Base-by-base conservation (phyloP, 176 grass and related monocot species). In the Alloteropsis semialata region DNA sequence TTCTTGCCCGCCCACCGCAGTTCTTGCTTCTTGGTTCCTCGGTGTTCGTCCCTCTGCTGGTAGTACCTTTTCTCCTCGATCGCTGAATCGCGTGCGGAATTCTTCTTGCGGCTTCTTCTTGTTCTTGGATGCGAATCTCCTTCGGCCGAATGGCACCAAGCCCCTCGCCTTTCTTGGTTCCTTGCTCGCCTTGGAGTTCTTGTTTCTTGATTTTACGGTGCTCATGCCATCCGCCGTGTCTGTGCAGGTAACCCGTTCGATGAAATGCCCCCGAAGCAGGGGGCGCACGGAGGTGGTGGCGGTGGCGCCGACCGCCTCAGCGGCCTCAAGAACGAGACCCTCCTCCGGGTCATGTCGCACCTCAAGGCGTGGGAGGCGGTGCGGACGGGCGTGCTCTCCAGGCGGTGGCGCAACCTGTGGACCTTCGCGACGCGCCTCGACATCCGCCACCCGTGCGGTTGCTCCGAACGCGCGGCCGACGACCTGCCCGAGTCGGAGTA, bases 361-460 rank as follows among this genome's bases (percentile, higher is more conserved):
- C n/a, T n/a, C n/a, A n/a, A n/a, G n/a, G n/a, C n/a, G n/a, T n/a
- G n/a, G n/a, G n/a, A n/a, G n/a, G n/a, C n/a, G n/a, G n/a, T n/a
- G n/a, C n/a, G n/a, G n/a, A n/a, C n/a, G n/a, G n/a, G n/a, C n/a
- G n/a, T n/a, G n/a, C n/a, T n/a, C n/a, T n/a, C n/a, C n/a, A n/a
- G n/a, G n/a, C n/a, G n/a, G n/a, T n/a, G n/a, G n/a, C n/a, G n/a
- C n/a, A n/a, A n/a, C n/a, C n/a, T n/a, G n/a, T n/a, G n/a, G n/a
- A n/a, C n/a, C n/a, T n/a, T n/a, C n/a, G n/a, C n/a, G n/a, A n/a
- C n/a, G n/a, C n/a, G n/a, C n/a, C n/a, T n/a, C n/a, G 64, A 77
- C 83, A 68, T 67, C 65, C 74, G 53, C 53, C 11, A 70, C 15
- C 74, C 39, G 13, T 69, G 82, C 62, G 17, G 4, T 15, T 84